Evolutionary conservation across 805 yeast genomes (phyloP), one percentile per base, ranked within the genome.

Genomic region (Kazachstania kunashirensis): DNA sequence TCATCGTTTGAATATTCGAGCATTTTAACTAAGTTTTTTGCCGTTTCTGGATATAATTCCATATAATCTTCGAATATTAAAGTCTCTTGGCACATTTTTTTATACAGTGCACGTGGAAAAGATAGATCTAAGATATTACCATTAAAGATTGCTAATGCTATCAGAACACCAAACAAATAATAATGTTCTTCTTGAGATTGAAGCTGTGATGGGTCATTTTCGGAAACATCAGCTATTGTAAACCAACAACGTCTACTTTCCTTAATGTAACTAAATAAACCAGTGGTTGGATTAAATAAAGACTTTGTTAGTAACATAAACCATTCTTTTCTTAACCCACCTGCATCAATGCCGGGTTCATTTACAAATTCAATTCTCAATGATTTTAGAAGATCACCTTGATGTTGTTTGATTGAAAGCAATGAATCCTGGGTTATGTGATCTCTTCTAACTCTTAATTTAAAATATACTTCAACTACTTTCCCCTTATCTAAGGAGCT

Each of bases 281-380:
- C 85, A 23, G 76, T 72, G 32, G 66, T 63, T 2, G 86, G 81
- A 49, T 71, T 72, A 52, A 88, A 82, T 2, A 89, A 56, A 18
- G 79, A 79, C 40, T 72, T 73, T 1, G 83, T 77, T 27, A 92
- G 62, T 27, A 88, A 59, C 33, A 76, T 65, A 57, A 92, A 88
- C 98, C 98, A 89, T 52, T 89, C 98, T 52, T 86, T 88, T 49
- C 80, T 75, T 40, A 89, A 67, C 0, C 98, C 98, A 2, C 98
- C 97, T 1, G 86, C 96, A 62, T 89, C 98, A 16, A 89, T 73
- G 0, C 97, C 98, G 0, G 88, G 94, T 52, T 89, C 98, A 41
- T 78, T 78, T 4, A 79, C 62, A 55, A 92, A 89, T 48, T 83
- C 88, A 7, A 92, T 79, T 43, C 75, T 70, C 21, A 89, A 59